Base-by-base conservation (phyloP, 2,329 filamentous ascomycete species). In the Venturia carpophila region DNA sequence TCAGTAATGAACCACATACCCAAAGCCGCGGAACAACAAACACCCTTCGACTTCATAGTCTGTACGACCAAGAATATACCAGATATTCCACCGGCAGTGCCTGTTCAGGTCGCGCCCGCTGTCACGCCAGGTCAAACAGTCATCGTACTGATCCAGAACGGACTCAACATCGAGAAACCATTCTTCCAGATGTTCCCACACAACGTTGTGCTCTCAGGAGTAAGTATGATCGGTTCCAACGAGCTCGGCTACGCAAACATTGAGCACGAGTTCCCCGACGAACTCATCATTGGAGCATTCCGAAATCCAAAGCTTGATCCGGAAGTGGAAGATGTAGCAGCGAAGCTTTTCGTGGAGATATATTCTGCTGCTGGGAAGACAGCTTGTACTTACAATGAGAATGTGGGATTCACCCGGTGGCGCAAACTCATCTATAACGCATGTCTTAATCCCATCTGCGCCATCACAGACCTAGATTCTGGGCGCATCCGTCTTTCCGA, bases 71-170 rank as follows among this genome's bases (percentile, higher is more conserved):
- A 83, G 73, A 78, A 76, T 19, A 74, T 80, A 30, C 78, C 79
- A 1, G 74, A 71, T 15, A 71, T 70, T 10, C 73, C 75, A 0
- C 83, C 84, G 0, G 76, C 74, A 0, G 72, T 82, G 0, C 74
- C 75, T 19, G 70, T 75, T 7, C 67, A 74, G 34, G 77, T 82
- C 60, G 70, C 70, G 3, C 74, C 78, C 0, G 79, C 75, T 1
- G 71, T 82, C 3, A 71, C 71, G 1, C 70, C 72, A 10, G 69
- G 75, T 61, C 74, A 79, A 24, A 86, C 83, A 0, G 78, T 80
- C 0, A 81, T 87, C 52, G 82, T 84, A 6, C 79, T 87, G 0
- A 79, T 86, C 15, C 84, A 87, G 67, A 87, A 87, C 68, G 85
- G 85, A 0, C 80, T 87, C 49, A 79, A 78, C 1, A 85, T 86